phyloP scores from a whole-genome alignment of 768 basidiomycete species.

The Kwoniella europaea region DNA sequence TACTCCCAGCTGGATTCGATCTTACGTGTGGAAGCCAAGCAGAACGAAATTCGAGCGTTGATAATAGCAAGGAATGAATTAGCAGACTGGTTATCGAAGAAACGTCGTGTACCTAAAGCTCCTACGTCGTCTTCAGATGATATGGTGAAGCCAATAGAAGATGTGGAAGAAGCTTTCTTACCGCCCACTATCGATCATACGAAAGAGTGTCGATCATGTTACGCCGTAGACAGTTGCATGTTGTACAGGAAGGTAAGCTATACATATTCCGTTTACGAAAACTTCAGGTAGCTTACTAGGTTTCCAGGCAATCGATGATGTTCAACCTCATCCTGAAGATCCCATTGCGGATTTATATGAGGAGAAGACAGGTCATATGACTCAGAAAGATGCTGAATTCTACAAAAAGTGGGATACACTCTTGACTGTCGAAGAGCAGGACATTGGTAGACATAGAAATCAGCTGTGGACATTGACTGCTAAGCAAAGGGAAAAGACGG shows the following conservation, averaged over 20 bases:
- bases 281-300: conserved; percentile 2
- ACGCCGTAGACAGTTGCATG: conserved; percentile 84
- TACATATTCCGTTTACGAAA: neutral
- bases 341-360: conserved; percentile 67
- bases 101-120: conserved; percentile 29
- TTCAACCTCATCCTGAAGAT: conserved; percentile 61
- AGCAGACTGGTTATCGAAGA: conserved; percentile 67
- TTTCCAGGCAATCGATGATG: conserved; percentile 70
- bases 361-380: conserved; percentile 80
- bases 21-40: conserved; percentile 74
- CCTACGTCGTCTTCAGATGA: neutral
- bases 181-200: conserved; percentile 86
- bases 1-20: conserved; percentile 93
- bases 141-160: conserved; percentile 20
- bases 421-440: conserved; percentile 83
- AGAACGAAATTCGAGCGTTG: conserved; percentile 83
- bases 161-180: conserved; percentile 65
- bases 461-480: conserved; percentile 94
- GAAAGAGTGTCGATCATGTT: conserved; percentile 78
- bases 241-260: conserved; percentile 79
- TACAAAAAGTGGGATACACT: conserved; percentile 91
- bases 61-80: conserved; percentile 83
- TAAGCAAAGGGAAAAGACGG: conserved; percentile 74
- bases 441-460: conserved; percentile 78
- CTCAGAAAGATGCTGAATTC: conserved; percentile 69